Conservation (phyloP, 768 basidiomycete genomes). For the Russula olivacea region DNA sequence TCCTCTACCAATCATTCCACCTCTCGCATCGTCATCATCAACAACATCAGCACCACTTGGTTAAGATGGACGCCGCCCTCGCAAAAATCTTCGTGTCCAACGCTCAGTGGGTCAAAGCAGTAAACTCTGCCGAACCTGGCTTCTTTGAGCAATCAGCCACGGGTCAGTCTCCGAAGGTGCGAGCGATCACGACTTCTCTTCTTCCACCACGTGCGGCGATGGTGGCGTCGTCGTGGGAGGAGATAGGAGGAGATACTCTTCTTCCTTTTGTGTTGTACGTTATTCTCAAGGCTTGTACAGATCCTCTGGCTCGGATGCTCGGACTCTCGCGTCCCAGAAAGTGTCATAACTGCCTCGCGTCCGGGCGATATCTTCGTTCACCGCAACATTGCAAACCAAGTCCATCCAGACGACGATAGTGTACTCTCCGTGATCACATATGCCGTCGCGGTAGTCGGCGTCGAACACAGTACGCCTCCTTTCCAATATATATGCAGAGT, state of each 20-base stretch:
- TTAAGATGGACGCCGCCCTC: conserved; percentile 26
- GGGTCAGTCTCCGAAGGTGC: conserved; percentile 64
- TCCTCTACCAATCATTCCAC: not conserved
- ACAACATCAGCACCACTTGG: not conserved
- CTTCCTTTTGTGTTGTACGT: not conserved
- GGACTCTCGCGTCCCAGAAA: conserved; percentile 82
- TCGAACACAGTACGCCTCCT: conserved; percentile 62
- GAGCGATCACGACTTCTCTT: conserved; percentile 17
- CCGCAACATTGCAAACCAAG: conserved; percentile 86
- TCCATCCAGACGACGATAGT: conserved; percentile 65
- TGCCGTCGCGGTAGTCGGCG: conserved; percentile 63
- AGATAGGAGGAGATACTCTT: not conserved
- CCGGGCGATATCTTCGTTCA: conserved; percentile 84
- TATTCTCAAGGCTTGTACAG: conserved; percentile 31
- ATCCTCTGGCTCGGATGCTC: conserved; percentile 77
- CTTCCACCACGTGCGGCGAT: conserved; percentile 11
- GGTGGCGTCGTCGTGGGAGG: not conserved
- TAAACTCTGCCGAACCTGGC: conserved; percentile 47
- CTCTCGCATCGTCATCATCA: not conserved
- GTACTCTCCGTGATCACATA: conserved; percentile 67
- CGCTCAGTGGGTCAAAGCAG: conserved; percentile 61
- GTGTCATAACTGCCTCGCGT: conserved; percentile 56
- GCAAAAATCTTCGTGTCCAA: conserved; percentile 46
- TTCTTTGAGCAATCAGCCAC: conserved; percentile 59
- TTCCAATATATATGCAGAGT: not conserved